A percentile compares a stretch with the other conserved stretches of the same genome.
phyloP scores from a whole-genome alignment of 2,329 filamentous ascomycete genomes.

The Ceratocystis destructans region DNA sequence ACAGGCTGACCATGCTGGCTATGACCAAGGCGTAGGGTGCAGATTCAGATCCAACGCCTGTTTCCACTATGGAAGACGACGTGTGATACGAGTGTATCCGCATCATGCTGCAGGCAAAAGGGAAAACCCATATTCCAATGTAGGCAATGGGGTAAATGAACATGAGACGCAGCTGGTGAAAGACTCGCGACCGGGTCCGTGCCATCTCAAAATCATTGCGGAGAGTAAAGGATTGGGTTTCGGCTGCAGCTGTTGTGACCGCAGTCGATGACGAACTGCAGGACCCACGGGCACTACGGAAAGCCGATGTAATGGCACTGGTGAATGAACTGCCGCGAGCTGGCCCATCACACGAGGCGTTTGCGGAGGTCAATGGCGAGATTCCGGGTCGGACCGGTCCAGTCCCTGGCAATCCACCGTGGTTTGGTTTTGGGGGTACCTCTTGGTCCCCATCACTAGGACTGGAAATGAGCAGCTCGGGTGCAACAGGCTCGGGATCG shows the following conservation, averaged over 20 bases:
- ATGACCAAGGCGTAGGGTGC: slow-evolving; percentile 42
- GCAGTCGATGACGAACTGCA: slow-evolving; percentile 20
- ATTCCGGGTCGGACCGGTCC: slow-evolving; percentile 16
- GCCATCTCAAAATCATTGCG: slow-evolving; percentile 23
- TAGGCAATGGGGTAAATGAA: slow-evolving; percentile 68
- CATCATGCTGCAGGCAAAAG: slow-evolving; percentile 51
- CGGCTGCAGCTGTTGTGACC: slow-evolving; percentile 17
- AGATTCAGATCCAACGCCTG: slow-evolving; percentile 11
- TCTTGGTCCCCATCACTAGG: neutral
- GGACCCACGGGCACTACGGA: slow-evolving; percentile 19
- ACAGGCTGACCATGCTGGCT: slow-evolving; percentile 43
- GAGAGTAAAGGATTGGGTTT: slow-evolving; percentile 12
- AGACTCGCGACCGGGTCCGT: slow-evolving; percentile 40
- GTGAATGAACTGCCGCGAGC: slow-evolving; percentile 22
- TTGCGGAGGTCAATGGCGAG: slow-evolving; percentile 13
- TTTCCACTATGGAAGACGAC: slow-evolving; percentile 20
- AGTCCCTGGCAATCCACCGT: neutral
- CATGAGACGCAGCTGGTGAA: slow-evolving; percentile 54
- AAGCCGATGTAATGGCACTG: neutral
- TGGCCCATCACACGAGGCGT: slow-evolving; percentile 22
- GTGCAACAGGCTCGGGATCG: slow-evolving; percentile 13
- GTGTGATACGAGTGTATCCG: slow-evolving; percentile 34
- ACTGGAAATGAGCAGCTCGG: slow-evolving; percentile 11
- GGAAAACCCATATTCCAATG: slow-evolving; percentile 56
- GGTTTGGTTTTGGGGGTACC: slow-evolving; percentile 5